phyloP scores from a whole-genome alignment of 2,329 filamentous ascomycete genomes.

The Pleurostoma richardsiae region DNA sequence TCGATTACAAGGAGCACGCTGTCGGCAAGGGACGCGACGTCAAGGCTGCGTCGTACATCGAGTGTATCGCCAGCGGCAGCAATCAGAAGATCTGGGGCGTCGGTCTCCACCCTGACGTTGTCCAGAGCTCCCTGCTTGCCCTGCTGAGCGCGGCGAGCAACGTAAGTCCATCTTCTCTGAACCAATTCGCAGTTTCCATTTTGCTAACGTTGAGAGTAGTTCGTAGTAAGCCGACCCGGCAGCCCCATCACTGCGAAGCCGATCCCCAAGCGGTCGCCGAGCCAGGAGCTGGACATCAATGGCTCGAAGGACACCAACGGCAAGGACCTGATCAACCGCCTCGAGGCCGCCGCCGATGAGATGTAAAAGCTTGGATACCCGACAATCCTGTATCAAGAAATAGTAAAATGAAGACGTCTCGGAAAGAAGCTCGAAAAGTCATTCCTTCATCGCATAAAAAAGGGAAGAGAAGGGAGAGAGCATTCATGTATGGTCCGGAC shows the following conservation, averaged over 20 bases:
- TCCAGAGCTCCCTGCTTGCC: slow-evolving; percentile 83
- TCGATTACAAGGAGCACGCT: slow-evolving; percentile 94
- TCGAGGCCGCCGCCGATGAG: slow-evolving; percentile 23
- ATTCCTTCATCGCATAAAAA: no score
- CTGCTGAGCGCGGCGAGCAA: slow-evolving; percentile 80
- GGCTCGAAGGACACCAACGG: slow-evolving; percentile 14
- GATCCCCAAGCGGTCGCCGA: slow-evolving; percentile 44
- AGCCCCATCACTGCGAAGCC: slow-evolving; percentile 63
- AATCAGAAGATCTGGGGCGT: slow-evolving; percentile 81
- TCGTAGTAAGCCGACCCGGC: slow-evolving; percentile 63
- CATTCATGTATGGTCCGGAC: no score
- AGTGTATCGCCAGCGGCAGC: slow-evolving; percentile 68
- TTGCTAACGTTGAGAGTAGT: slow-evolving; percentile 41
- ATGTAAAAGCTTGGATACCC: slow-evolving; percentile 2
- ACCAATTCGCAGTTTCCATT: neutral
- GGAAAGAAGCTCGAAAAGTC: no score
- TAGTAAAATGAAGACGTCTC: no score
- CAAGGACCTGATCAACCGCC: slow-evolving; percentile 21
- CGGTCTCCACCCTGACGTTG: slow-evolving; percentile 87
- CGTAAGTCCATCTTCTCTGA: slow-evolving; percentile 47
- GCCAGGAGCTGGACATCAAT: slow-evolving; percentile 28
- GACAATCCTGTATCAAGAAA: no score
- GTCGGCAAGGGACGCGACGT: slow-evolving; percentile 77
- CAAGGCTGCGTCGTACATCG: slow-evolving; percentile 93
- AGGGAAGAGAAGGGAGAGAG: no score